phyloP scores from a whole-genome alignment of 1,139 yeast genomes.

The Saccharomyces hybrid region DNA sequence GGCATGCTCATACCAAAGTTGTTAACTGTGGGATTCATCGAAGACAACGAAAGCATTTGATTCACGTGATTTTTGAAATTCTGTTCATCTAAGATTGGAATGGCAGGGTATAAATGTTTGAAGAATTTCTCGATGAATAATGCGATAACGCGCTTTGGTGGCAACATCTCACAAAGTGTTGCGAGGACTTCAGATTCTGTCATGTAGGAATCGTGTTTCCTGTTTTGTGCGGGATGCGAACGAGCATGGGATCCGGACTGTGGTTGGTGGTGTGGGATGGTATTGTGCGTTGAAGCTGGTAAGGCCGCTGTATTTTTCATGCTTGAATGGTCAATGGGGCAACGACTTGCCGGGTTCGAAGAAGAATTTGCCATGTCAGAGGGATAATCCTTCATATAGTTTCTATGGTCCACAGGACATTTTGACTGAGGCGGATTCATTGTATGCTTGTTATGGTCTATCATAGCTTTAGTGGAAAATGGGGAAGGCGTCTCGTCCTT shows the following conservation, averaged over 20 bases:
- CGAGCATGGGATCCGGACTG: background rate
- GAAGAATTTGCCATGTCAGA: constrained; percentile 2
- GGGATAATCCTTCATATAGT: background rate
- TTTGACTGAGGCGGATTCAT: constrained; percentile 2
- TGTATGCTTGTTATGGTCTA: background rate
- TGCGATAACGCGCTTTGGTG: constrained; percentile 37
- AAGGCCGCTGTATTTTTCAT: background rate
- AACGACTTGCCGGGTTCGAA: background rate
- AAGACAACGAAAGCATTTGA: constrained; percentile 2
- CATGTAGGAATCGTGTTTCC: background rate
- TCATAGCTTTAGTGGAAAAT: background rate
- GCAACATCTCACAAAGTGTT: constrained; percentile 27
- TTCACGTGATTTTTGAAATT: constrained; percentile 28
- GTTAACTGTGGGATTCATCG: constrained; percentile 3
- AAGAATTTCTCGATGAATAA: constrained; percentile 38
- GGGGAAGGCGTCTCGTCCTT: background rate
- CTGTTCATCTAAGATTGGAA: constrained; percentile 45
- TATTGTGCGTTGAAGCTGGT: background rate
- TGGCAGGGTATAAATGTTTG: constrained; percentile 39
- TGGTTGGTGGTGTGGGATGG: background rate
- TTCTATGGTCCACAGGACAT: constrained; percentile 9
- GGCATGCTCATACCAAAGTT: constrained; percentile 2
- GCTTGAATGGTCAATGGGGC: background rate
- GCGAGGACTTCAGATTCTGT: constrained; percentile 14
- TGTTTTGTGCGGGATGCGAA: background rate